Conservation (phyloP, 2,329 filamentous ascomycete genomes). For the Chrysoporthe cubensis region DNA sequence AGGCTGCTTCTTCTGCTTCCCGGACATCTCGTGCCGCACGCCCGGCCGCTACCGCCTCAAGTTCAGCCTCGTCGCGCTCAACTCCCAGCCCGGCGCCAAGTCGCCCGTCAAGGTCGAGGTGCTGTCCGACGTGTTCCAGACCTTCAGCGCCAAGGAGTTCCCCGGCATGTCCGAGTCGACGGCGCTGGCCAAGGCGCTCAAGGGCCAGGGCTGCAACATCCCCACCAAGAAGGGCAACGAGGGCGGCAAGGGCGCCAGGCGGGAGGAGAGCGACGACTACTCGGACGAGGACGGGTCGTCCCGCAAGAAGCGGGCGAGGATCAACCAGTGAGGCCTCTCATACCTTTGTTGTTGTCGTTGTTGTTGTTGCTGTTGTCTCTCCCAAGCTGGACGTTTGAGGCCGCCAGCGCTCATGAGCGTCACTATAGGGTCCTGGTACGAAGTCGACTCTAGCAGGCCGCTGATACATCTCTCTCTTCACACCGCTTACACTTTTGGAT, state of each 20-base stretch:
- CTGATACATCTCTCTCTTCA: not conserved
- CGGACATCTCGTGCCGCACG: conserved; percentile 78
- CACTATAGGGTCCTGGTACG: not conserved
- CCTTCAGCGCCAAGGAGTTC: conserved; percentile 85
- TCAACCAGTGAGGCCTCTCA: conserved; percentile 24
- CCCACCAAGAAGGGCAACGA: conserved; percentile 87
- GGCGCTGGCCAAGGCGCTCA: conserved; percentile 71
- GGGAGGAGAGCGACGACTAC: conserved; percentile 45
- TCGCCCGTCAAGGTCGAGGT: conserved; percentile 56
- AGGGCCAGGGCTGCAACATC: conserved; percentile 80
- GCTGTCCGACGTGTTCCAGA: conserved; percentile 71
- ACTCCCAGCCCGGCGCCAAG: conserved; percentile 51
- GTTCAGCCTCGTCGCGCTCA: conserved; percentile 74
- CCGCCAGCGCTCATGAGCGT: conserved; percentile 2
- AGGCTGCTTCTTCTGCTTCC: conserved; percentile 85
- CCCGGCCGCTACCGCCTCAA: conserved; percentile 75
- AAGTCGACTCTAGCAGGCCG: not conserved
- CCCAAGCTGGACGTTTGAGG: not conserved
- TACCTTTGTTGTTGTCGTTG: not conserved
- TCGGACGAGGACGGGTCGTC: conserved; percentile 50
- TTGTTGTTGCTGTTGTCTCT: not conserved
- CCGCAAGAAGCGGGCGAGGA: conserved; percentile 34
- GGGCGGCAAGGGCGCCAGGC: conserved; percentile 45
- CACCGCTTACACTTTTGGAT: no score
- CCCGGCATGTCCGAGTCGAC: conserved; percentile 83